A percentile compares a stretch with the other conserved stretches of the same genome.
phyloP scores from a whole-genome alignment of 2,329 filamentous ascomycete species.

The Fusarium denticulatum region DNA sequence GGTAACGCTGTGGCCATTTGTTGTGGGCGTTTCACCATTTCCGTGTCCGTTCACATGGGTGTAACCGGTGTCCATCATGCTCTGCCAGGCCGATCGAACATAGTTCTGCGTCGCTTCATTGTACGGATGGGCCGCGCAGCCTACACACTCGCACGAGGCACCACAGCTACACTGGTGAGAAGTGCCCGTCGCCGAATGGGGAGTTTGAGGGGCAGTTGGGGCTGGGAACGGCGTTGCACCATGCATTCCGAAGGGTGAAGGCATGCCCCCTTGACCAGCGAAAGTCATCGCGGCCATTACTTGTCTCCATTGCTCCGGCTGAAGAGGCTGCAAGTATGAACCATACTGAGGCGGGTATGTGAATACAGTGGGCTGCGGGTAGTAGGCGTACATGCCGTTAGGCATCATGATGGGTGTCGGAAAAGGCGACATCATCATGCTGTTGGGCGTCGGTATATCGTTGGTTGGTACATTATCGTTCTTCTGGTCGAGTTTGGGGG shows the following conservation, averaged over 20 bases:
- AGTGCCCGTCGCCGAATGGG: constrained; percentile 44
- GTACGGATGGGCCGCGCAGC: constrained; percentile 74
- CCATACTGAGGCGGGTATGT: constrained; percentile 65
- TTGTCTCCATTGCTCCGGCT: constrained; percentile 64
- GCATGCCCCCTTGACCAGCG: constrained; percentile 47
- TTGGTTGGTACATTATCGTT: constrained; percentile 30
- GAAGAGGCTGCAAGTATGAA: constrained; percentile 64
- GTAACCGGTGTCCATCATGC: constrained; percentile 48
- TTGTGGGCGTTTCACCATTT: constrained; percentile 29
- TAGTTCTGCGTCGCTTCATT: constrained; percentile 69
- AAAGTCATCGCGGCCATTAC: constrained; percentile 54
- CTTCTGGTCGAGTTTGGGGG: constrained; percentile 35
- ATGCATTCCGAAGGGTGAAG: constrained; percentile 42
- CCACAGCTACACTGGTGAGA: constrained; percentile 69
- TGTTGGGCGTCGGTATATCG: constrained; percentile 39
- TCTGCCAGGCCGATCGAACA: constrained; percentile 60
- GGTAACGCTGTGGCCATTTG: constrained; percentile 24
- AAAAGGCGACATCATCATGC: constrained; percentile 50
- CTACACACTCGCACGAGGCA: constrained; percentile 72
- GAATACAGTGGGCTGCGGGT: constrained; percentile 58
- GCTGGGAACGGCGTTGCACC: constrained; percentile 33
- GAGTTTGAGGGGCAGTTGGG: constrained; percentile 24
- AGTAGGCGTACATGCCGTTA: constrained; percentile 54
- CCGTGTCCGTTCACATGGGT: constrained; percentile 41
- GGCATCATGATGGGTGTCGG: constrained; percentile 50